Percentiles rank a stretch among this genome's conserved stretches.
phyloP scores from a whole-genome alignment of 1,284 basidiomycete species.

The Anthracocystis setariae region DNA sequence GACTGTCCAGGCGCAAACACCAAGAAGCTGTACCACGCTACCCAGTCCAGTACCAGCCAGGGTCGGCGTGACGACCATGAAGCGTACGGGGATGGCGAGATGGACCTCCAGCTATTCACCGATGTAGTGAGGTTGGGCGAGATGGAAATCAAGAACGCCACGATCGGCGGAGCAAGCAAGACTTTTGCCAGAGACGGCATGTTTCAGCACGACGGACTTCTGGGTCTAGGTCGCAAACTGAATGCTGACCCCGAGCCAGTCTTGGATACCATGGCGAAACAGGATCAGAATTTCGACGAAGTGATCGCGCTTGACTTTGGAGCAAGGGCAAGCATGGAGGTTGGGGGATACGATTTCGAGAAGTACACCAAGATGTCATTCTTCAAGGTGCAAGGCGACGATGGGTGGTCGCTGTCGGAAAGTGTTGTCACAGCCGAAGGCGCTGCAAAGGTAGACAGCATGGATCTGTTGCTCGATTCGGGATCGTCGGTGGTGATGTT shows the following conservation, averaged over 20 bases:
- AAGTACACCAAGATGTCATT: slow-evolving; percentile 21
- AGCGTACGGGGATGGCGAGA: slow-evolving; percentile 44
- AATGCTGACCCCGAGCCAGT: slow-evolving; percentile 13
- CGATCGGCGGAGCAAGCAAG: slow-evolving; percentile 28
- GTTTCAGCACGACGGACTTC: slow-evolving; percentile 37
- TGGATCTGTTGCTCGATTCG: slow-evolving; percentile 33
- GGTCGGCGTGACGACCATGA: slow-evolving; percentile 19
- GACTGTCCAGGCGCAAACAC: slow-evolving; percentile 17
- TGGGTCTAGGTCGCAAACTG: slow-evolving; percentile 22
- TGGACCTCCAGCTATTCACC: slow-evolving; percentile 22
- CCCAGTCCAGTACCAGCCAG: slow-evolving; percentile 15
- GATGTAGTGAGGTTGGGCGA: slow-evolving; percentile 20
- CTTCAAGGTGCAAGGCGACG: slow-evolving; percentile 16
- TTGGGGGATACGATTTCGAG: slow-evolving; percentile 31
- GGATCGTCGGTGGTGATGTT: slow-evolving; percentile 40
- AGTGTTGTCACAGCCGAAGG: slow-evolving; percentile 17
- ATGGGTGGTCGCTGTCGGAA: slow-evolving; percentile 22
- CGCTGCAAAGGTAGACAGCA: not conserved
- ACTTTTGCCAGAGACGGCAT: slow-evolving; percentile 29
- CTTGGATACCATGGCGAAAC: slow-evolving; percentile 12
- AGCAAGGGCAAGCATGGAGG: slow-evolving; percentile 13
- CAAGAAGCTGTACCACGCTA: slow-evolving; percentile 23
- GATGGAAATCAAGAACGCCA: slow-evolving; percentile 5
- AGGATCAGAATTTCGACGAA: slow-evolving; percentile 1
- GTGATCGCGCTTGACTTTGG: slow-evolving; percentile 27